phyloP scores from a whole-genome alignment of 768 basidiomycete genomes.

The Sistotremastrum suecicum region DNA sequence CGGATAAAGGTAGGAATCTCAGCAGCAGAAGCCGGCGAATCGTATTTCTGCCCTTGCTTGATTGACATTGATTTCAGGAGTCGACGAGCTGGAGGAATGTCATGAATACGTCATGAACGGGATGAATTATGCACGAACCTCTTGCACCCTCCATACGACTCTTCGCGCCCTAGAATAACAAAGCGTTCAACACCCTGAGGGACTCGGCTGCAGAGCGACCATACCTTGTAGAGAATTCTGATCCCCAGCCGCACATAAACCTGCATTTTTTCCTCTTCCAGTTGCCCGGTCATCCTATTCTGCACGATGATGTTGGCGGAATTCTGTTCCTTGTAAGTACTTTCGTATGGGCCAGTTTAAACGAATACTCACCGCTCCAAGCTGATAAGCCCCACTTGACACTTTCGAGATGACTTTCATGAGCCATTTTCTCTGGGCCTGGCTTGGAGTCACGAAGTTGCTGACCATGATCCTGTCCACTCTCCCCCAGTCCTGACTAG shows the following conservation, averaged over 20 bases:
- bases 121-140: conserved; percentile 27
- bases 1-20: conserved; percentile 83
- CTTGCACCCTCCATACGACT: conserved; percentile 79
- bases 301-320: conserved; percentile 98
- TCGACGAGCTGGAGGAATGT: conserved; percentile 40
- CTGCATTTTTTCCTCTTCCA: conserved; percentile 98
- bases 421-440: conserved; percentile 97
- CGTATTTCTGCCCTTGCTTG: conserved; percentile 91
- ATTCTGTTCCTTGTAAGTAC: conserved; percentile 36
- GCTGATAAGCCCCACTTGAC: conserved; percentile 70
- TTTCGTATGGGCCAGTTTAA: not conserved
- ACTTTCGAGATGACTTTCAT: conserved; percentile 82
- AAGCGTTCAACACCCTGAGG: conserved; percentile 1
- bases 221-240: conserved; percentile 73
- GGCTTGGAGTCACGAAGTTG: conserved; percentile 86
- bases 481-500: conserved; percentile 81
- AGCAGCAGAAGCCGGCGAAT: conserved; percentile 65
- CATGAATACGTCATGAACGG: not conserved
- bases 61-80: conserved; percentile 81
- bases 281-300: conserved; percentile 77
- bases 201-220: conserved; percentile 3
- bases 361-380: conserved; percentile 62
- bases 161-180: conserved; percentile 47
- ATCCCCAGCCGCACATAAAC: conserved; percentile 89
- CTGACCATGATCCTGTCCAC: conserved; percentile 85